Evolutionary conservation across 345 rosid genomes (phyloP), one percentile per base, ranked within the genome.

Genomic region (Psidium friedrichsthalianum): DNA sequence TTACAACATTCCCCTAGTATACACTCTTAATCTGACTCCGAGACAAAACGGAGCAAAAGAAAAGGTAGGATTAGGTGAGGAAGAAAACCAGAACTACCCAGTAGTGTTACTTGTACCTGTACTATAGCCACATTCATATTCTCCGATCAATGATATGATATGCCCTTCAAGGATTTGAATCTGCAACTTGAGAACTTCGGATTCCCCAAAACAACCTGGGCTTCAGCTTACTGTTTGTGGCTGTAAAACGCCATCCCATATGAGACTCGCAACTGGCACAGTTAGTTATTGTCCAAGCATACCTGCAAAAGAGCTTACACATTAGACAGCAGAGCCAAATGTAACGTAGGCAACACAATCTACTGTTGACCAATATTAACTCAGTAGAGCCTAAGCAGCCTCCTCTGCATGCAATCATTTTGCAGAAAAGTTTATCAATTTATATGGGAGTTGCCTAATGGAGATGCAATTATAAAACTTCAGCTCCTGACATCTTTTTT

Each of bases 171-270:
- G 87, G 87, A 90, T 91, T 69, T 18, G 80, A 69, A 88, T 93
- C 96, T 3, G 91, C 93, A 83, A 97, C 96, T 86, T 92, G 94
- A 82, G 96, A 89, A 91, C 96, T 91, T 14, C 98, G 93, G 82
- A 96, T 92, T 47, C 96, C 99, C 98, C 99, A 96, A 84, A 97
- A 97, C 15, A 92, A 94, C 82, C 85, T 89, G 64, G 99, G 99
- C 93, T 91, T 94, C 93, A 97, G 81, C 85, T 90, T 93, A 55
- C 87, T 88, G 83, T 90, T 93, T 18, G 92, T 94, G 10, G 98
- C 95, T 6, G 98, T 94, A 86, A 94, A 97, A 83, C 92, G 94
- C 99, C 99, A 97, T 29, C 99, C 99, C 90, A 95, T 88, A 82
- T 89, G 96, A 24, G 88, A 87, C 88, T 92, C 93, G 56, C 98